phyloP scores from a whole-genome alignment of 148 eudicot genomes.

The Rhododendron williamsianum region DNA sequence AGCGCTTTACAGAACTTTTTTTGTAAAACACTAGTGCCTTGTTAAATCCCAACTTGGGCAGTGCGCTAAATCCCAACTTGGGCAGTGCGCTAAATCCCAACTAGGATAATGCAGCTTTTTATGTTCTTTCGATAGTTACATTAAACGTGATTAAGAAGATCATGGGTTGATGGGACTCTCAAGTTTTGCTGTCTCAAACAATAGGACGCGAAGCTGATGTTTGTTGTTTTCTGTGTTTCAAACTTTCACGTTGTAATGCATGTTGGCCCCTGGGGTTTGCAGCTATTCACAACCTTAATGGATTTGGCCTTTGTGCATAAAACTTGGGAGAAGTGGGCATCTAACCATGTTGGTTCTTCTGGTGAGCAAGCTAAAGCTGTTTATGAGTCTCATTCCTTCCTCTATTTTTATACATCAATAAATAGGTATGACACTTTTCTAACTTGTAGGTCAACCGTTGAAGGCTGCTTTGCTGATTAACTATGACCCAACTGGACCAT shows the following conservation, averaged over 20 bases:
- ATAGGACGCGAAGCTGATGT: not conserved
- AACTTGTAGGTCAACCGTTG: slow-evolving; percentile 48
- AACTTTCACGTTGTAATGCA: not conserved
- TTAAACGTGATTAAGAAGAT: not conserved
- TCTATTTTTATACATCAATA: not conserved
- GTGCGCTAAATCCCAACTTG: not conserved
- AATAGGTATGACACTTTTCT: not conserved
- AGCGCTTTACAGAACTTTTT: not conserved
- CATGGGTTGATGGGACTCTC: not conserved
- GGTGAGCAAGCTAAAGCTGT: slow-evolving; percentile 38
- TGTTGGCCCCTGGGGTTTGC: slow-evolving; percentile 13
- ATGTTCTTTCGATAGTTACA: not conserved
- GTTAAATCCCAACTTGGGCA: not conserved
- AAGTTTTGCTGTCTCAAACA: not conserved
- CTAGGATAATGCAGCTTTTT: not conserved
- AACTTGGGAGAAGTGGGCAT: slow-evolving; percentile 90
- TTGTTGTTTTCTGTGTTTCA: not conserved
- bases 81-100: not conserved
- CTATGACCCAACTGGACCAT: slow-evolving; percentile 90
- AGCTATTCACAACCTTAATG: slow-evolving; percentile 36
- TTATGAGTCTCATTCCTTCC: not conserved
- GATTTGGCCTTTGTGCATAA: slow-evolving; percentile 68
- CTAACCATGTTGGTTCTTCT: slow-evolving; percentile 53
- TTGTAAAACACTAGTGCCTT: not conserved
- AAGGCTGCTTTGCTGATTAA: slow-evolving; percentile 83